Evolutionary conservation across 2,329 filamentous ascomycete species (phyloP).

Genomic region (Colletotrichum ledebouriae): DNA sequence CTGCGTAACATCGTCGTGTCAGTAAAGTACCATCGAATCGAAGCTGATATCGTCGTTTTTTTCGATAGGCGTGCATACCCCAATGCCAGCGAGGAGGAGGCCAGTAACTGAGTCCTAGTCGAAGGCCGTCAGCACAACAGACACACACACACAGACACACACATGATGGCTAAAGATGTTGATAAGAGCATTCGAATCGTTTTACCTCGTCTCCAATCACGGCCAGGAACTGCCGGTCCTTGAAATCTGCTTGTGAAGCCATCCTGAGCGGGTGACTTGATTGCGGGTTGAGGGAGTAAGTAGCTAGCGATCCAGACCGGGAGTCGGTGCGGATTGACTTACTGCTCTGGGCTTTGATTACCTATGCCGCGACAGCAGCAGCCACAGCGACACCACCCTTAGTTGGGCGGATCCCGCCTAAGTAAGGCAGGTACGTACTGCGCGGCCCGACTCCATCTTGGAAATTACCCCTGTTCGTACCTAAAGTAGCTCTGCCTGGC

Average conservation of each 20-base stretch:
- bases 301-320: constrained; percentile 23
- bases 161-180: constrained; percentile 30
- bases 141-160: constrained; percentile 45
- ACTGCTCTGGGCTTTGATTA: constrained; percentile 37
- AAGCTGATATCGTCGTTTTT: constrained; percentile 2
- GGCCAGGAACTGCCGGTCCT: constrained; percentile 95
- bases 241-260: constrained; percentile 71
- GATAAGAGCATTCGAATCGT: constrained; percentile 46
- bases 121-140: constrained; percentile 33
- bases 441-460: too few species aligned
- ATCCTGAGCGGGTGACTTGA: constrained; percentile 50
- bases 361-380: not conserved
- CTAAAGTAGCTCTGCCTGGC: constrained; percentile 20
- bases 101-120: constrained; percentile 93
- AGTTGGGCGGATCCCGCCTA: too few species aligned
- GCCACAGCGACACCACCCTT: too few species aligned
- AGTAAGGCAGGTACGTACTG: not conserved
- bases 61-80: constrained; percentile 69
- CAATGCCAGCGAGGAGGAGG: constrained; percentile 93
- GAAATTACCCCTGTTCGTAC: constrained; percentile 27
- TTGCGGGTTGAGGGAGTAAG: constrained; percentile 32
- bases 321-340: constrained; percentile 39
- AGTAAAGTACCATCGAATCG: not conserved
- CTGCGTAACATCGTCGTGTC: constrained; percentile 58
- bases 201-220: constrained; percentile 96